Evolutionary conservation across 2,329 filamentous ascomycete genomes (phyloP), one percentile per base, ranked within the genome.

Genomic region (Cladophialophora yegresii): DNA sequence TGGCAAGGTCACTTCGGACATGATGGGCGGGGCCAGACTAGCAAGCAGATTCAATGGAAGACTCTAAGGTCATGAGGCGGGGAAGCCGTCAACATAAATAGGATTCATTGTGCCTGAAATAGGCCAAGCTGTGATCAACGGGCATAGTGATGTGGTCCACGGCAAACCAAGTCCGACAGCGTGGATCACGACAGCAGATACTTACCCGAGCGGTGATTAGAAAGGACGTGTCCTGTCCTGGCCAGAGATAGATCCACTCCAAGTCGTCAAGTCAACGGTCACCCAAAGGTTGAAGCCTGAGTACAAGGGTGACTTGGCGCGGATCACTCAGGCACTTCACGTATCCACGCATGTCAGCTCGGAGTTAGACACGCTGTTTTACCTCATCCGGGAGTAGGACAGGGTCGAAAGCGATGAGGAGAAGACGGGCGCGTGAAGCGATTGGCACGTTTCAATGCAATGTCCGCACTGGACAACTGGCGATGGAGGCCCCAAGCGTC

Each of bases 1-100:
- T 22, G 56, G 56, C 5, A 58, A 20, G 20, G 22, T 49, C 2
- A 58, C 22, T 51, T 50, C 56, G 3, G 56, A 51, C 56, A 58
- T 58, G 3, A 28, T 16, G 23, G 26, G 8, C 33, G 7, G 51
- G 51, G 20, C 7, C 9, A 50, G 40, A n/a, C n/a, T 50, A 1
- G 47, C 13, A 26, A 13, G 26, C 22, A 26, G 47, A n/a, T 51
- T 23, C 10, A 28, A 20, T 23, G 12, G 22, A 51, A 13, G 47
- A n/a, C 26, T 4, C 26, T 3, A 8, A 32, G 26, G 28, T 4
- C 7, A 12, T n/a, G 2, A 54, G 51, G 16, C 12, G 23, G 51
- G 51, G 51, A 54, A 23, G 20, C 7, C 13, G 51, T 30, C 16
- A 6, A 28, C 51, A 7, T 54, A 54, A 54, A 54, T 54, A 54